These are phyloP conservation scores for Geosiphon pyriformis DNA, from an alignment of 192 early-diverging fungal species.

Conservation along the genomic window DNA sequence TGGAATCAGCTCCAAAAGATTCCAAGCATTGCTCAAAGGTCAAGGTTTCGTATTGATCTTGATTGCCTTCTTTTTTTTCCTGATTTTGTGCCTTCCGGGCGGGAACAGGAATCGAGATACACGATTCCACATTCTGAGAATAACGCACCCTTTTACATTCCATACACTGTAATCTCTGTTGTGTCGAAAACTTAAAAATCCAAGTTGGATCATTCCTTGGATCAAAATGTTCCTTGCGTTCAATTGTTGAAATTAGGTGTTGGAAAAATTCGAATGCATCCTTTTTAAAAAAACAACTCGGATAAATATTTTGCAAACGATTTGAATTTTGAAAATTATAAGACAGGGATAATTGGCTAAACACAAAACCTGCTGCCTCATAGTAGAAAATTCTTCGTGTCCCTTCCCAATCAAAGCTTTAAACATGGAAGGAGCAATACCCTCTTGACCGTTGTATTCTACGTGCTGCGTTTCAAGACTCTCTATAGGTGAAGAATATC, in stretches of 20 bases:
- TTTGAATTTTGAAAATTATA: neutral
- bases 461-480: slow-evolving; percentile 37
- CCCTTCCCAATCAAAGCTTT: slow-evolving; percentile 82
- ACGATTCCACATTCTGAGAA: slow-evolving; percentile 42
- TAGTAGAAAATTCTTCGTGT: slow-evolving; percentile 92
- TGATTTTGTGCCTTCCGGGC: slow-evolving; percentile 41
- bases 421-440: slow-evolving; percentile 88
- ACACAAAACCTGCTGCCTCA: slow-evolving; percentile 82
- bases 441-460: slow-evolving; percentile 58
- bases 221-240: slow-evolving; percentile 68
- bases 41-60: slow-evolving; percentile 50
- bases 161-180: slow-evolving; percentile 85
- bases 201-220: slow-evolving; percentile 64
- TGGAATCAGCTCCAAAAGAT: slow-evolving; percentile 45
- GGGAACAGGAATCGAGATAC: slow-evolving; percentile 65
- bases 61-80: slow-evolving; percentile 12
- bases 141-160: slow-evolving; percentile 83
- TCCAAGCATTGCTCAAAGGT: slow-evolving; percentile 64
- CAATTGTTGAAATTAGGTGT: slow-evolving; percentile 65
- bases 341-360: too few relatives aligned
- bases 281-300: slow-evolving; percentile 21
- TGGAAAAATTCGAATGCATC: slow-evolving; percentile 95
- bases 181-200: slow-evolving; percentile 71
- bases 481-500: slow-evolving; percentile 63
- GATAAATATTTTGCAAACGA: neutral